phyloP scores from a whole-genome alignment of 2,329 filamentous ascomycete species.

The Pezicula neosporulosa region DNA sequence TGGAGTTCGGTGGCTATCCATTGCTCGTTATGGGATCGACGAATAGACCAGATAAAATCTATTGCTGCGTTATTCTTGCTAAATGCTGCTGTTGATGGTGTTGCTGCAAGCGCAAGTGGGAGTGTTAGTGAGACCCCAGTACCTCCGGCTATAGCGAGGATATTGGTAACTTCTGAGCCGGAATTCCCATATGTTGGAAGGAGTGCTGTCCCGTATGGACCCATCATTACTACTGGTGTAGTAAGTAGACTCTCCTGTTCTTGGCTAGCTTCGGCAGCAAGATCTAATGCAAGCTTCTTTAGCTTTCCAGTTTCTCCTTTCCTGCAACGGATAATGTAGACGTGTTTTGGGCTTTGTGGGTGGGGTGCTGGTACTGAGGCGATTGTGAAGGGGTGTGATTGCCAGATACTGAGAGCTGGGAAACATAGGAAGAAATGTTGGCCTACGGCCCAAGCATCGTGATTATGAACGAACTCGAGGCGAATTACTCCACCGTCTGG shows the following conservation, averaged over 20 bases:
- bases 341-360: slow-evolving; percentile 40
- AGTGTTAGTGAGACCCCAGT: slow-evolving; percentile 56
- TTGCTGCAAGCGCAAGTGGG: slow-evolving; percentile 42
- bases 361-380: slow-evolving; percentile 64
- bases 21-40: slow-evolving; percentile 47
- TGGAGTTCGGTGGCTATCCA: slow-evolving; percentile 59
- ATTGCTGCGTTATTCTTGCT: slow-evolving; percentile 28
- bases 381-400: slow-evolving; percentile 75
- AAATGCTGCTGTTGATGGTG: slow-evolving; percentile 24
- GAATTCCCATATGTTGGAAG: slow-evolving; percentile 1
- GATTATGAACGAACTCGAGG: slow-evolving; percentile 64
- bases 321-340: slow-evolving; percentile 56
- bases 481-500: slow-evolving; percentile 59
- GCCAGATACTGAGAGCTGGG: slow-evolving; percentile 67
- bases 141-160: slow-evolving; percentile 54
- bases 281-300: slow-evolving; percentile 31
- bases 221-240: slow-evolving; percentile 57
- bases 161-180: slow-evolving; percentile 36
- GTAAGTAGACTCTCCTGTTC: slow-evolving; percentile 31
- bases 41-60: slow-evolving; percentile 64
- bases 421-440: slow-evolving; percentile 79
- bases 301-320: slow-evolving; percentile 48
- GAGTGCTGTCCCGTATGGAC: slow-evolving; percentile 53
- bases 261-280: slow-evolving; percentile 39
- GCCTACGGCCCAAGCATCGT: slow-evolving; percentile 63